A percentile compares a stretch with the other conserved stretches of the same genome.
Evolutionary conservation across 148 eudicot species (phyloP).

Genomic region (Limonium bicolor): DNA sequence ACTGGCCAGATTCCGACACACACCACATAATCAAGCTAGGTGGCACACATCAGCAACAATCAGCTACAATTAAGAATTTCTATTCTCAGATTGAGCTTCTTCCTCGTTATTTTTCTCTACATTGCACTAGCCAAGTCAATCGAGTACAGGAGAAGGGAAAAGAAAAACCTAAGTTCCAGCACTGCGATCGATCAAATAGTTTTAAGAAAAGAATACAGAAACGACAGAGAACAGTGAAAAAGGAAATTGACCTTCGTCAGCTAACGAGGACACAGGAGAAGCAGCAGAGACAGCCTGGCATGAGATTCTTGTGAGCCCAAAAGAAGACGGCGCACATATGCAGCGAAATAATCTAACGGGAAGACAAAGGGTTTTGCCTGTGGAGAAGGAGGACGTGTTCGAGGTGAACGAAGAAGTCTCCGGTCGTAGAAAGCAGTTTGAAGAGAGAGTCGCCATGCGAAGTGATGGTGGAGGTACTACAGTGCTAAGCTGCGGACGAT

Average conservation of each 20-base stretch:
- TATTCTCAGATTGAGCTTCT: no score
- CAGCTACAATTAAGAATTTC: no score
- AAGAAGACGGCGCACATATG: conserved; percentile 9
- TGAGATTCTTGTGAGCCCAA: conserved; percentile 22
- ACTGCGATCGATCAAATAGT: background rate
- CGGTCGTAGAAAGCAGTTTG: conserved; percentile 4
- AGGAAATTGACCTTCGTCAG: conserved; percentile 21
- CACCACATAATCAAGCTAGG: no score
- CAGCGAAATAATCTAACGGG: background rate
- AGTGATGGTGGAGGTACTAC: no score
- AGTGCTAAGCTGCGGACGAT: no score
- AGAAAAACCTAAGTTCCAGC: background rate
- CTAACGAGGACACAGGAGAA: conserved; percentile 20
- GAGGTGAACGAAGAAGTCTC: conserved; percentile 1
- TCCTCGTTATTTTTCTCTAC: no score
- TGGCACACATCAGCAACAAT: no score
- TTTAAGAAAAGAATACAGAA: background rate
- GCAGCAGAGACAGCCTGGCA: conserved; percentile 26
- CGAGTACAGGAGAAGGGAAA: no score
- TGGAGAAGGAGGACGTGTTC: background rate
- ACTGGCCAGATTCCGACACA: no score
- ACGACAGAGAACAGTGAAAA: background rate
- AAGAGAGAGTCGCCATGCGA: conserved; percentile 9
- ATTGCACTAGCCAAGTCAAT: no score
- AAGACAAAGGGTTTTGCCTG: conserved; percentile 1